Base-by-base conservation (phyloP, 495 filamentous ascomycete species). In the Penicillium pulvis region DNA sequence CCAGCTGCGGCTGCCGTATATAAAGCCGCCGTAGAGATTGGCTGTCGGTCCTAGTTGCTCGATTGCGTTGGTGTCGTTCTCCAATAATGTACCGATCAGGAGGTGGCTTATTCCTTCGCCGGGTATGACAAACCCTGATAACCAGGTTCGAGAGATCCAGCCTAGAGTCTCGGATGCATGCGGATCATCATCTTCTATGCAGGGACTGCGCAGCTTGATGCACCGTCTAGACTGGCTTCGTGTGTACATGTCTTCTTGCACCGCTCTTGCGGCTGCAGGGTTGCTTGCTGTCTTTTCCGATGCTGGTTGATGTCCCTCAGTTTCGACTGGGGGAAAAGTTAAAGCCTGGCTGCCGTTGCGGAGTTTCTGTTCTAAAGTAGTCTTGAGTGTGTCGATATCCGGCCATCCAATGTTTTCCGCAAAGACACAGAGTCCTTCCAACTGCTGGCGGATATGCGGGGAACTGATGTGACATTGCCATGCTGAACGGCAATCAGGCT, bases 111-210 rank as follows among this genome's bases (percentile, higher is more conserved):
- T 78, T 0, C 78, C 71, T 68, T 92, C 88, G 1, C 91, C 91
- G 0, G 91, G 91, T 28, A 94, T 72, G 41, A 94, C 83, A 24
- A 96, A 76, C 7, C 90, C 91, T 5, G 88, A 89, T 14, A 93
- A 75, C 73, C 89, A 94, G 31, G 85, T 88, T 57, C 89, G 85
- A 17, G 87, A 90, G 17, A 94, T 81, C 91, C 91, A 96, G n/a
- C 91, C 91, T 4, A 79, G 69, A 30, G 57, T 49, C 31, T 70
- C 59, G 2, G 39, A 36, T 5, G 45, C 43, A 41, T 67, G 56
- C 4, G 60, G 51, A 39, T 68, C 62, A 11, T 49, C 50, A 28
- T 64, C 53, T 39, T 60, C 44, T 16, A 50, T 35, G 19, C 43
- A 51, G 4, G 60, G 26, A 53, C 56, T 61, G 44, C 62, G 64